phyloP scores from a whole-genome alignment of 805 yeast species.

The Blastobotrys parvus region DNA sequence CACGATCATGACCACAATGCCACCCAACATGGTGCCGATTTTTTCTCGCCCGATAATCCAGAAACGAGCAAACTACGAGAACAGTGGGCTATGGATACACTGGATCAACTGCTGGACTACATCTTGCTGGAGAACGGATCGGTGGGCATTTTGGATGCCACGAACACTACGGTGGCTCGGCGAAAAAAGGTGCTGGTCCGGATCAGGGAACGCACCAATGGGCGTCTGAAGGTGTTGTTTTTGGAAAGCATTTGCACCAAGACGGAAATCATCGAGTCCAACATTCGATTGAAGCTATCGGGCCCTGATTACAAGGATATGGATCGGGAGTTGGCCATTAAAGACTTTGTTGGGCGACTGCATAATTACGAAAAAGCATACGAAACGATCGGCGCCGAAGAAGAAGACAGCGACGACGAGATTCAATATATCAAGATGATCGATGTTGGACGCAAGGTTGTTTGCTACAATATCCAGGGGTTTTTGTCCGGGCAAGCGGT shows the following conservation, averaged over 20 bases:
- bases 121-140: slow-evolving; percentile 74
- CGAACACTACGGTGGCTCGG: slow-evolving; percentile 72
- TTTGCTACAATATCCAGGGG: slow-evolving; percentile 81
- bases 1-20: background rate
- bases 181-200: slow-evolving; percentile 50
- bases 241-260: slow-evolving; percentile 86
- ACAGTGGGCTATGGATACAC: slow-evolving; percentile 89
- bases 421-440: slow-evolving; percentile 91
- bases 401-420: slow-evolving; percentile 49
- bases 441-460: slow-evolving; percentile 90
- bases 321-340: slow-evolving; percentile 72
- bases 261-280: slow-evolving; percentile 66
- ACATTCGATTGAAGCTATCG: slow-evolving; percentile 72
- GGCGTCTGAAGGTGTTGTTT: slow-evolving; percentile 62
- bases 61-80: slow-evolving; percentile 63
- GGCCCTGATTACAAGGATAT: slow-evolving; percentile 90
- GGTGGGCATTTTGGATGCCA: slow-evolving; percentile 91
- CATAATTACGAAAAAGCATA: slow-evolving; percentile 81
- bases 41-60: slow-evolving; percentile 74
- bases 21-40: slow-evolving; percentile 62
- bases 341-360: slow-evolving; percentile 75
- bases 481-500: slow-evolving; percentile 90
- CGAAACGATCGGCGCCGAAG: slow-evolving; percentile 79
- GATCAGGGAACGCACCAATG: slow-evolving; percentile 32
- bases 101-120: slow-evolving; percentile 75